These are phyloP conservation scores for Lenzites betulinus DNA, from an alignment of 768 basidiomycete species.

Conservation along the genomic window DNA sequence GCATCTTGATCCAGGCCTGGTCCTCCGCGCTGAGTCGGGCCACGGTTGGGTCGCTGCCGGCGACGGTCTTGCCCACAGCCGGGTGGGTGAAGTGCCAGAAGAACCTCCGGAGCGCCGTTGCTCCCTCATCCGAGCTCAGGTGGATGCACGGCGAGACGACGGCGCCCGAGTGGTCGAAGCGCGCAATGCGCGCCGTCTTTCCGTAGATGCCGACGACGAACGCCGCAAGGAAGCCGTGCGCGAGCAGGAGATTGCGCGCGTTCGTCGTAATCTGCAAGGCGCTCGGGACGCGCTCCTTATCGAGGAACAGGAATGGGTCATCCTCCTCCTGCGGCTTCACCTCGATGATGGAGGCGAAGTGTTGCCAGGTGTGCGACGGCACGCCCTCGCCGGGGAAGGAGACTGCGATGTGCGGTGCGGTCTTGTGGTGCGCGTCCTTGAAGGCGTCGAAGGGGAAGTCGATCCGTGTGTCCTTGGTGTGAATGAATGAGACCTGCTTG, in stretches of 20 bases:
- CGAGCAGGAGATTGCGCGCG: slow-evolving; percentile 16
- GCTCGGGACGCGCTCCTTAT: background rate
- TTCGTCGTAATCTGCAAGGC: slow-evolving; percentile 11
- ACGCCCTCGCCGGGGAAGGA: slow-evolving; percentile 1
- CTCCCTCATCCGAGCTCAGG: background rate
- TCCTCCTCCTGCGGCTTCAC: background rate
- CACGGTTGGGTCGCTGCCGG: slow-evolving; percentile 14
- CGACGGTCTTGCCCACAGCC: background rate
- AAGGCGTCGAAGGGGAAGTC: slow-evolving; percentile 5
- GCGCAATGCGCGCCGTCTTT: slow-evolving; percentile 3
- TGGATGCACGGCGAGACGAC: slow-evolving; percentile 3
- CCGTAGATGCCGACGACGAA: slow-evolving; percentile 22
- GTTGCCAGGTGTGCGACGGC: background rate
- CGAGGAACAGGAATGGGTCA: background rate
- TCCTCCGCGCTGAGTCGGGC: background rate
- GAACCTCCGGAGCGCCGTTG: slow-evolving; percentile 4
- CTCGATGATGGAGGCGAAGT: slow-evolving; percentile 15
- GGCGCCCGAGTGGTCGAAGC: slow-evolving; percentile 18
- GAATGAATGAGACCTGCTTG: background rate
- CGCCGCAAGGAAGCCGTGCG: slow-evolving; percentile 4
- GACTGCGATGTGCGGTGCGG: slow-evolving; percentile 5
- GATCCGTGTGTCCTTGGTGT: background rate
- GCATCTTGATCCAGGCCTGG: background rate
- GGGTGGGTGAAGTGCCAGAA: slow-evolving; percentile 21
- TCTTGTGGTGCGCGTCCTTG: background rate